Evolutionary conservation across 2,329 filamentous ascomycete genomes (phyloP), one percentile per base, ranked within the genome.

Genomic region (Coniochaeta sp.): DNA sequence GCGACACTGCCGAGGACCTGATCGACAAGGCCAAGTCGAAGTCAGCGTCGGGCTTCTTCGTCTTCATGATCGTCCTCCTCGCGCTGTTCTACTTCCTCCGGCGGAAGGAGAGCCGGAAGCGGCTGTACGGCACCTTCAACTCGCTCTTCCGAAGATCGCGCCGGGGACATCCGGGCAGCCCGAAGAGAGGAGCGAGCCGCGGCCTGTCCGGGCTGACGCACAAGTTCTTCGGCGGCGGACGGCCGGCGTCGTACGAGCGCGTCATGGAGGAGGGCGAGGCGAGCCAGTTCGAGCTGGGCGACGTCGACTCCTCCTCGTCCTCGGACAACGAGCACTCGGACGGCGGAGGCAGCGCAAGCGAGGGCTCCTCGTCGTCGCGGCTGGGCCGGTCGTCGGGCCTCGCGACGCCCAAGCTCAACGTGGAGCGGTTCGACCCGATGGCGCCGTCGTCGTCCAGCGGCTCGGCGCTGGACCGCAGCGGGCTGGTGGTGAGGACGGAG

Each of bases 201-300:
- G 77, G 80, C 6, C 74, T 85, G 60, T 79, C 81, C 22, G 70
- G 68, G 1, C 69, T 83, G 67, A 80, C 81, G 8, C 81, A 81
- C 63, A 90, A 89, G 69, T 73, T 95, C 4, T 89, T 96, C 63
- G 83, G 82, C 63, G 83, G 82, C 16, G 54, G 54, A 22, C 74
- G 72, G 57, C 74, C 77, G 1, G 70, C 78, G 8, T 78, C 82
- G 2, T 97, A 97, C 69, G 93, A 97, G 70, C 87, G 91, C 32
- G 88, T 97, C 3, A 76, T 96, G 58, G 92, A 97, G 74, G 89
- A 93, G 65, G 92, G 89, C 14, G 83, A 85, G n/a, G 75, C 77
- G 12, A 77, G 83, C 59, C 88, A 91, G 47, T 93, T 96, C 69
- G 93, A 97, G 70, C 82, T 97, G 1, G 85, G 83, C 30, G 86